phyloP scores from a whole-genome alignment of 768 basidiomycete species.

The Coprinellus micaceus region DNA sequence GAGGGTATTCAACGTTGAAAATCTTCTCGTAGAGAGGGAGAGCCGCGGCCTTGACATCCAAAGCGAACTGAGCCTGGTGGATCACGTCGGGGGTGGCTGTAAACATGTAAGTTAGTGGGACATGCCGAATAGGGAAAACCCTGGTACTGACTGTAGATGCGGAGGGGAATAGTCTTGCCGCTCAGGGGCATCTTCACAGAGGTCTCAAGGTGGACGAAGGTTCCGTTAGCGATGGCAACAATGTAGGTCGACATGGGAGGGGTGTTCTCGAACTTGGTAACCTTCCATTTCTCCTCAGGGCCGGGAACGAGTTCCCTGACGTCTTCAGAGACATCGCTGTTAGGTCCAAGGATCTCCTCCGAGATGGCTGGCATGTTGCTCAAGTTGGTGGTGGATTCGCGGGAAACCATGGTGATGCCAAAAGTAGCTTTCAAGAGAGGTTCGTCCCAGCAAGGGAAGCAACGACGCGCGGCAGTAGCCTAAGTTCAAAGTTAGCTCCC shows the following conservation, averaged over 20 bases:
- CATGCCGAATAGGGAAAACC: neutral
- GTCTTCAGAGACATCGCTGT: constrained; percentile 22
- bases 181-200: constrained; percentile 78
- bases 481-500: constrained; percentile 25
- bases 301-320: constrained; percentile 39
- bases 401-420: constrained; percentile 74
- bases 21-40: constrained; percentile 90
- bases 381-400: constrained; percentile 67
- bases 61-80: constrained; percentile 78
- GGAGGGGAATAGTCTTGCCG: constrained; percentile 75
- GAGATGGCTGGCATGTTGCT: constrained; percentile 82
- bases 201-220: constrained; percentile 69
- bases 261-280: constrained; percentile 76
- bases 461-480: constrained; percentile 81
- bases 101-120: neutral
- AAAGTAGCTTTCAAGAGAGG: constrained; percentile 87
- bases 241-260: constrained; percentile 89
- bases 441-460: constrained; percentile 93
- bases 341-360: constrained; percentile 46
- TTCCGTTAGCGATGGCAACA: constrained; percentile 82
- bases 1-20: constrained; percentile 88
- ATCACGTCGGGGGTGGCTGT: constrained; percentile 79
- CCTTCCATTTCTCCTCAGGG: constrained; percentile 61
- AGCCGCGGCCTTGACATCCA: constrained; percentile 80
- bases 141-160: constrained; percentile 64